Evolutionary conservation across 306 rosid species (phyloP).

Genomic region (Cucurbita argyrosperma): DNA sequence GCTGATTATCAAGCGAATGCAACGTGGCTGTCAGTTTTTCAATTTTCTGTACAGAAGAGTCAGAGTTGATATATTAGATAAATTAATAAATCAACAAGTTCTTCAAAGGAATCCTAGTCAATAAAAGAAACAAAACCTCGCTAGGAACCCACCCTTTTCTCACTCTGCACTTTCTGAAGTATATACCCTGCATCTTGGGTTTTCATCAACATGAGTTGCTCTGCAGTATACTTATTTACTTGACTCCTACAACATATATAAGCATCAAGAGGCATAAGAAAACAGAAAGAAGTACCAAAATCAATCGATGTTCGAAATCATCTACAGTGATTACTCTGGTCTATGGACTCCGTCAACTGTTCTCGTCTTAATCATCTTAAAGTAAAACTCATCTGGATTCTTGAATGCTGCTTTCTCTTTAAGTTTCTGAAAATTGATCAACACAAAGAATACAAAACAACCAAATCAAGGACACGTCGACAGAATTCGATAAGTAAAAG

Average conservation of each 20-base stretch:
- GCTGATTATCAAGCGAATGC: slow-evolving; percentile 40
- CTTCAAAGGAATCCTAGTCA: not conserved
- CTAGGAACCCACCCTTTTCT: slow-evolving; percentile 38
- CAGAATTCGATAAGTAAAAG: not conserved
- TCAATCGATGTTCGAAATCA: not conserved
- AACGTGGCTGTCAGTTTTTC: slow-evolving; percentile 54
- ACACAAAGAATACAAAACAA: not conserved
- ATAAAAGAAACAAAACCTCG: not conserved
- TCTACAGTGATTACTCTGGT: slow-evolving; percentile 20
- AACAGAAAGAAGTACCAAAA: not conserved
- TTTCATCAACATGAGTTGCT: slow-evolving; percentile 67
- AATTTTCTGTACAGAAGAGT: slow-evolving; percentile 38
- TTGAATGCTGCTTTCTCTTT: slow-evolving; percentile 56
- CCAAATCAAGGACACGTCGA: not conserved
- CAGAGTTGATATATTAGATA: not conserved
- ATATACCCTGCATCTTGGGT: slow-evolving; percentile 72
- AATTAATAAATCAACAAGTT: not conserved
- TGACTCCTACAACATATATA: slow-evolving; percentile 26
- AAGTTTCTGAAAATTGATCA: slow-evolving; percentile 37
- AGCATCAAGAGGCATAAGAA: not conserved
- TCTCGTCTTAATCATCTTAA: slow-evolving; percentile 51
- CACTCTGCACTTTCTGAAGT: slow-evolving; percentile 65
- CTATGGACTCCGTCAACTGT: slow-evolving; percentile 56
- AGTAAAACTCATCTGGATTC: slow-evolving; percentile 73
- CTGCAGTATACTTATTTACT: slow-evolving; percentile 56